Conservation (phyloP, 2,329 filamentous ascomycete genomes). For the Exophiala calicioides region DNA sequence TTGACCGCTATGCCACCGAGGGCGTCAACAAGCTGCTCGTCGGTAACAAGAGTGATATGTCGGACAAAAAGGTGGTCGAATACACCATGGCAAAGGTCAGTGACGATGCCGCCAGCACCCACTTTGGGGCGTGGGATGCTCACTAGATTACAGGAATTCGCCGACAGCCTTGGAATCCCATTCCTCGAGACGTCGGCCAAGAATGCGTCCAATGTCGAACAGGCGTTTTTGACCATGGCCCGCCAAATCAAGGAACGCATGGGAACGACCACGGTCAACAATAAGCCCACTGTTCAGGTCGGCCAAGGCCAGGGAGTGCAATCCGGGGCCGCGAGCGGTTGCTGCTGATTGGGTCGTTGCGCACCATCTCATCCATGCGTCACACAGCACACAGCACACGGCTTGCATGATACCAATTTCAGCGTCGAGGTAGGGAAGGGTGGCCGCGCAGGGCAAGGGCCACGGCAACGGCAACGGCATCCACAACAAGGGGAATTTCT, state of each 20-base stretch:
- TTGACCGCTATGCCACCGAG: slow-evolving; percentile 98
- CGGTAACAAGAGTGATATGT: slow-evolving; percentile 99
- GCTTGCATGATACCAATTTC: slow-evolving; percentile 12
- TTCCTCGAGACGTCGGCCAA: slow-evolving; percentile 99
- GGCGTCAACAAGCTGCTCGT: slow-evolving; percentile 99
- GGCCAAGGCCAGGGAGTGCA: slow-evolving; percentile 93
- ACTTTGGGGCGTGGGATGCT: slow-evolving; percentile 7
- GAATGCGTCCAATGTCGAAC: slow-evolving; percentile 99
- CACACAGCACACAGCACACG: no score
- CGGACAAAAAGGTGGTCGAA: slow-evolving; percentile 99
- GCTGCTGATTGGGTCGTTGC: slow-evolving; percentile 67
- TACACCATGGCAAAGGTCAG: slow-evolving; percentile 98
- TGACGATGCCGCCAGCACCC: slow-evolving; percentile 7
- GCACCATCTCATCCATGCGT: slow-evolving; percentile 2
- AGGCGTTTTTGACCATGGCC: slow-evolving; percentile 99
- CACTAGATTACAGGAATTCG: slow-evolving; percentile 73
- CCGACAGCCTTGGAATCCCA: slow-evolving; percentile 95
- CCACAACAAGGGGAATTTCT: slow-evolving; percentile 6
- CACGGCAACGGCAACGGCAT: no score
- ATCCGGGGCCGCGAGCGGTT: slow-evolving; percentile 78
- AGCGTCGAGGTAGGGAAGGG: slow-evolving; percentile 9
- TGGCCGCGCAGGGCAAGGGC: slow-evolving; percentile 8
- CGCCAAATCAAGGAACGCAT: slow-evolving; percentile 99
- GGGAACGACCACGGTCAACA: slow-evolving; percentile 94
- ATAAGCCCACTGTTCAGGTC: slow-evolving; percentile 96